Percentiles rank a stretch among this genome's conserved stretches.
These are phyloP conservation scores for Biscutella laevigata DNA, from an alignment of 441 rosid species.

Conservation along the genomic window DNA sequence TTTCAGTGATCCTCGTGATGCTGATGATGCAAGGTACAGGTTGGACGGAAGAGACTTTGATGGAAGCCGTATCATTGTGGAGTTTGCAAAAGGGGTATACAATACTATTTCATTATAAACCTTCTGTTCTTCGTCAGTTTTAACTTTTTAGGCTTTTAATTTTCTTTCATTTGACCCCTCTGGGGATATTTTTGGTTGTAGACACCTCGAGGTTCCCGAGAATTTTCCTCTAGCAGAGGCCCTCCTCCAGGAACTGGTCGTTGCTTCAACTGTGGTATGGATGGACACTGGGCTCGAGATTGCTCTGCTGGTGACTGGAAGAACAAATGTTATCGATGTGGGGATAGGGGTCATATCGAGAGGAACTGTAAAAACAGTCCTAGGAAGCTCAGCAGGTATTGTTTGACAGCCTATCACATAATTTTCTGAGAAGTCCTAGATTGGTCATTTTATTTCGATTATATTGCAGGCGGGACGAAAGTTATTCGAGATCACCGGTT, in stretches of 20 bases:
- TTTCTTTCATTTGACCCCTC: neutral
- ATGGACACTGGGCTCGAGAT: conserved; percentile 88
- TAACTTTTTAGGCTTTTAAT: no score
- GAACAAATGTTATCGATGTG: conserved; percentile 73
- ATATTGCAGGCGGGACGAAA: conserved; percentile 29
- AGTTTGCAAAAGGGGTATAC: conserved; percentile 21
- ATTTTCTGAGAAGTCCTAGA: neutral
- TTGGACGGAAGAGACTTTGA: conserved; percentile 59
- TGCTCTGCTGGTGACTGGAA: conserved; percentile 85
- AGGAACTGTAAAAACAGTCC: conserved; percentile 75
- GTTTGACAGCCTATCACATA: neutral
- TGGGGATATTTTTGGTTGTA: neutral
- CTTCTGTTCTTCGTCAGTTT: neutral
- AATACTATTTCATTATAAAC: neutral
- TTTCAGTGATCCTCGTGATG: conserved; percentile 40
- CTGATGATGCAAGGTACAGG: conserved; percentile 47
- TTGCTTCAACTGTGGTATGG: conserved; percentile 80
- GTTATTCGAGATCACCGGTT: conserved; percentile 51
- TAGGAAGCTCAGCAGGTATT: conserved; percentile 50
- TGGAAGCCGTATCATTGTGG: conserved; percentile 74
- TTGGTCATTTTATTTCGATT: neutral
- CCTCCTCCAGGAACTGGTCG: conserved; percentile 84
- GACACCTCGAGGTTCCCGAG: conserved; percentile 44
- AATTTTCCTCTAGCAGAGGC: conserved; percentile 52
- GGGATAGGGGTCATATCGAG: conserved; percentile 68